Evolutionary conservation across 2,329 filamentous ascomycete species (phyloP), one percentile per base, ranked within the genome.

Genomic region (Pyrenochaeta sp.): DNA sequence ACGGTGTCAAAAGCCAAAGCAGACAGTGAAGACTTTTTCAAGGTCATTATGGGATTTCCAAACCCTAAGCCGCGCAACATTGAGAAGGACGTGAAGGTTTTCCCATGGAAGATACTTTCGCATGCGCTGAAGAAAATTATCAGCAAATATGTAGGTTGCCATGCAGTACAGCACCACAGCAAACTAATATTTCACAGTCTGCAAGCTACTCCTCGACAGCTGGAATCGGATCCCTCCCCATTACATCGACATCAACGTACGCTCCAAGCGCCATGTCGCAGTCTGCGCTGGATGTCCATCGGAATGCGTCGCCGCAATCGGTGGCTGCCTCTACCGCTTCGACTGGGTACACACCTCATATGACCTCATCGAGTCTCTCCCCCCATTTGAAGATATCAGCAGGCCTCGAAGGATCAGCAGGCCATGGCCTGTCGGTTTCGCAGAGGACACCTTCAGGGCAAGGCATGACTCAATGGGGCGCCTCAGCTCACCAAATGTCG

Each of bases 31-130:
- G 92, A 96, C 49, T 98, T 98, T 77, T 98, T 98, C 87, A 97
- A 97, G 80, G 85, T 97, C 67, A 98, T 99, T 78, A 99, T 99
- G 95, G 91, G 87, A 1, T 98, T 98, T 72, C 92, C 92, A 11
- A 91, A 90, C 56, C 95, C 95, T 1, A 98, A 98, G 78, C 95
- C 95, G 15, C 85, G 95, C 58, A 97, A 98, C 72, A 99, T 99
- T 61, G 95, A 98, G 81, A 99, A 99, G 80, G 94, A 98, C 70
- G 93, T 99, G 72, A 99, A 99, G 79, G 95, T 98, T 11, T 99
- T 98, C 71, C 90, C 92, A 4, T 99, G 95, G 95, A 95, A 92
- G 76, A 91, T 95, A 55, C 83, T 99, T 39, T 85, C 86, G 43
- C 85, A 87, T 55, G 94, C 95, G 0, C 83, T 99, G 62, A 96